Conservation (phyloP, 2,329 filamentous ascomycete genomes). For the Neurospora crassa region DNA sequence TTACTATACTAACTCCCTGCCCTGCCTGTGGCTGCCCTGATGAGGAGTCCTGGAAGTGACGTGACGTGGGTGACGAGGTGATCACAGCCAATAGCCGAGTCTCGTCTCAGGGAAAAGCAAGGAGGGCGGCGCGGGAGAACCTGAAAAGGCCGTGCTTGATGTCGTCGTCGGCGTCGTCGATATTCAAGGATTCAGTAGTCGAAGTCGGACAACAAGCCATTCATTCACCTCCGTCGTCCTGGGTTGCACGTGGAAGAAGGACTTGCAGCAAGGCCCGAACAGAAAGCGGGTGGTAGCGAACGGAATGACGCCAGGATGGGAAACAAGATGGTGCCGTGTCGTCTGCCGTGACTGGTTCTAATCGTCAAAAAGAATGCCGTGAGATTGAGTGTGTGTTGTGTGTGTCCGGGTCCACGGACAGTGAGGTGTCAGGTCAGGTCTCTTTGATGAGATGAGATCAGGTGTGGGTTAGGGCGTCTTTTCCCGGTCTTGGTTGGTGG, state of each 20-base stretch:
- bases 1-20: background rate
- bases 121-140: background rate
- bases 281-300: background rate
- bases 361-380: background rate
- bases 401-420: background rate
- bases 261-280: background rate
- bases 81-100: constrained; percentile 10
- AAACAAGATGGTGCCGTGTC: background rate
- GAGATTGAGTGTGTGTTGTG: background rate
- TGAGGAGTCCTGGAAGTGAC: constrained; percentile 6
- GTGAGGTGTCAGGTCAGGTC: background rate
- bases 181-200: background rate
- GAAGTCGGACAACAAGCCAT: too few species aligned
- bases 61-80: constrained; percentile 13
- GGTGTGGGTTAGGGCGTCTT: background rate
- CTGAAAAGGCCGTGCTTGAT: background rate
- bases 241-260: background rate
- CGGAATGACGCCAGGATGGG: background rate
- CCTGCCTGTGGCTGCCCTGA: background rate
- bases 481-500: background rate
- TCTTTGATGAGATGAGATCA: background rate
- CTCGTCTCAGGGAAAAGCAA: constrained; percentile 8
- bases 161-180: background rate
- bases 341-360: background rate
- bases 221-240: background rate